Evolutionary conservation across 768 basidiomycete genomes (phyloP).

Genomic region (Piloderma croceum): DNA sequence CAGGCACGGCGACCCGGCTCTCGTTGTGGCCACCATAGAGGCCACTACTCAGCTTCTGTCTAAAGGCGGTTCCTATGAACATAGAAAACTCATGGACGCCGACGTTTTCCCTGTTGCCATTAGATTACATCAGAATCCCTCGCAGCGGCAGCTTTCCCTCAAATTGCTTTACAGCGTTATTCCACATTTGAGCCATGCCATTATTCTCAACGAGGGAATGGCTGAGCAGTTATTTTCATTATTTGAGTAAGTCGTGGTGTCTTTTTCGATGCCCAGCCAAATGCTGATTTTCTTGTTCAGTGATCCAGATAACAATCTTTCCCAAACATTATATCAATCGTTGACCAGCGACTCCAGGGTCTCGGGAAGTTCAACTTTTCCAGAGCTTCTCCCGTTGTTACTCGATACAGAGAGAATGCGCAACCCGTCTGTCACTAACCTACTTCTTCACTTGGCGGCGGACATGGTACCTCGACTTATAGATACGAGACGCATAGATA

Average conservation of each 20-base stretch:
- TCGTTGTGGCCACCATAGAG: constrained; percentile 11
- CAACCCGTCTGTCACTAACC: constrained; percentile 9
- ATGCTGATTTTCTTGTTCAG: constrained; percentile 7
- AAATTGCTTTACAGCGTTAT: constrained; percentile 12
- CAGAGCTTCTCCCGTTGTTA: constrained; percentile 12
- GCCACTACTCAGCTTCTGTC: constrained; percentile 11
- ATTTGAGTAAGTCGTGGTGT: constrained; percentile 13
- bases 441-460: constrained; percentile 13
- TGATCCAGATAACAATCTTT: constrained; percentile 14
- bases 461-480: constrained; percentile 12
- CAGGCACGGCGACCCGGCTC: constrained; percentile 8
- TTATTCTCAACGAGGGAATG: constrained; percentile 10
- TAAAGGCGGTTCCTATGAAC: constrained; percentile 12
- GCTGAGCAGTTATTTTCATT: constrained; percentile 10
- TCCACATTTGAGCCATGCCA: constrained; percentile 9
- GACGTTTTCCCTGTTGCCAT: constrained; percentile 10
- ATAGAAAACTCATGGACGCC: constrained; percentile 11
- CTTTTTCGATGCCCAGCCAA: neutral
- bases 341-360: constrained; percentile 10
- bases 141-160: constrained; percentile 9
- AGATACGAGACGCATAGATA: constrained; percentile 3
- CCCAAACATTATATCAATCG: constrained; percentile 10
- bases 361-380: constrained; percentile 4
- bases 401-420: constrained; percentile 9
- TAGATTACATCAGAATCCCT: constrained; percentile 7